phyloP scores from a whole-genome alignment of 2,329 filamentous ascomycete genomes.

The Aspergillus sp. region DNA sequence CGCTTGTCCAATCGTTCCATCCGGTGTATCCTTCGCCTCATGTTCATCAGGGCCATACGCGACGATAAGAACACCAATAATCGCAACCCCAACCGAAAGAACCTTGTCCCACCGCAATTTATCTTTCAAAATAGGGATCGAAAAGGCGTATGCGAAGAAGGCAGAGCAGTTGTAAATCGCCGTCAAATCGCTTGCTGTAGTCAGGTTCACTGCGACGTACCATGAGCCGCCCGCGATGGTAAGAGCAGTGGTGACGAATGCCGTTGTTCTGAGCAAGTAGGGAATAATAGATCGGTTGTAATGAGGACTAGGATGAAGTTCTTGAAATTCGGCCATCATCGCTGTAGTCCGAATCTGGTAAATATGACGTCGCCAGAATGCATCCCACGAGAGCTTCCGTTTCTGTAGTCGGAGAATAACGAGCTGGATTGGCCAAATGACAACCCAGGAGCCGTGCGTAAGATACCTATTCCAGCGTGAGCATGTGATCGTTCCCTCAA shows the following conservation, averaged over 20 bases:
- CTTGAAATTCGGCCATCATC: constrained; percentile 79
- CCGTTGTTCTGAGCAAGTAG: constrained; percentile 74
- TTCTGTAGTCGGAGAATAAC: constrained; percentile 73
- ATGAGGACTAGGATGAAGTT: constrained; percentile 54
- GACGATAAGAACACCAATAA: constrained; percentile 84
- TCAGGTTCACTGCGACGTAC: constrained; percentile 93
- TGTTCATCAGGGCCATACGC: constrained; percentile 73
- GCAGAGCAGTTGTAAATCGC: constrained; percentile 99
- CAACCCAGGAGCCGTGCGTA: constrained; percentile 86
- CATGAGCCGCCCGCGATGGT: constrained; percentile 88
- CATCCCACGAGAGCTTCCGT: constrained; percentile 67
- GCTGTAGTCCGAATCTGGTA: constrained; percentile 59
- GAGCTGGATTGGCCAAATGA: constrained; percentile 83
- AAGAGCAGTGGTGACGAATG: constrained; percentile 73
- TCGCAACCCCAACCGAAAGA: constrained; percentile 77
- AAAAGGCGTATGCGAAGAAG: constrained; percentile 97
- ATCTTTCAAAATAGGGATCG: constrained; percentile 80
- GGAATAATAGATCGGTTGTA: constrained; percentile 47
- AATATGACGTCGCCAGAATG: constrained; percentile 75
- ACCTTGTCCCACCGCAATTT: constrained; percentile 78
- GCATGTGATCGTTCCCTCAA: neutral
- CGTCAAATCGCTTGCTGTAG: constrained; percentile 85
- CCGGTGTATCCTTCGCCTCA: constrained; percentile 40
- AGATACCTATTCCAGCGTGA: constrained; percentile 52
- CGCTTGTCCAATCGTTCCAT: constrained; percentile 31